Evolutionary conservation across 2,329 filamentous ascomycete species (phyloP).

Genomic region (Monilinia fructigena): DNA sequence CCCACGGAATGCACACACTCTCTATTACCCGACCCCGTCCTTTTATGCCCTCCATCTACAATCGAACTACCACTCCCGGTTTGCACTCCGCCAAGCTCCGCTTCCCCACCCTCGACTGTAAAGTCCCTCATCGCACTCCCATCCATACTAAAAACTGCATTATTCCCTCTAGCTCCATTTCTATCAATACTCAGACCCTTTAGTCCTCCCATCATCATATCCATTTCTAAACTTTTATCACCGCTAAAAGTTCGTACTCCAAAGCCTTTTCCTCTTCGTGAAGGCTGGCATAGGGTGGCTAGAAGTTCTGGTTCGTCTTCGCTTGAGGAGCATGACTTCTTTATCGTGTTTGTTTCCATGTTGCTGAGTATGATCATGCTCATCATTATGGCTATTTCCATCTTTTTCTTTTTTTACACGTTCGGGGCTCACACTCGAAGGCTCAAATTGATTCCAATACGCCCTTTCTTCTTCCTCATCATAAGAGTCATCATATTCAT

Average conservation of each 20-base stretch:
- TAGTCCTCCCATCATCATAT: constrained; percentile 1
- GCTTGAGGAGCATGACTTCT: background rate
- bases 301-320: constrained; percentile 12
- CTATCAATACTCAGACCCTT: background rate
- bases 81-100: background rate
- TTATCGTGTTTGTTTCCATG: background rate
- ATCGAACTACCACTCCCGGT: background rate
- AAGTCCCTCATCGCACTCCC: constrained; percentile 9
- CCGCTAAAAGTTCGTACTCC: constrained; percentile 18
- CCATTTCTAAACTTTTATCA: constrained; percentile 9
- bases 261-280: background rate
- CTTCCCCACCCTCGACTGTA: background rate
- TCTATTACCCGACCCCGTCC: background rate
- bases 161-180: background rate
- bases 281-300: background rate
- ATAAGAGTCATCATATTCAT: constrained; percentile 11
- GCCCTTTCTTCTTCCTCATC: constrained; percentile 15
- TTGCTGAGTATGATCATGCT: background rate
- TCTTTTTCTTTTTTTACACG: background rate
- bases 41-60: background rate
- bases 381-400: background rate
- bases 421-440: background rate
- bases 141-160: constrained; percentile 7
- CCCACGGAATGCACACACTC: background rate
- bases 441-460: background rate